These are phyloP conservation scores for Globisporangium canariense DNA, from an alignment of 352 stramenopile species.

Conservation along the genomic window DNA sequence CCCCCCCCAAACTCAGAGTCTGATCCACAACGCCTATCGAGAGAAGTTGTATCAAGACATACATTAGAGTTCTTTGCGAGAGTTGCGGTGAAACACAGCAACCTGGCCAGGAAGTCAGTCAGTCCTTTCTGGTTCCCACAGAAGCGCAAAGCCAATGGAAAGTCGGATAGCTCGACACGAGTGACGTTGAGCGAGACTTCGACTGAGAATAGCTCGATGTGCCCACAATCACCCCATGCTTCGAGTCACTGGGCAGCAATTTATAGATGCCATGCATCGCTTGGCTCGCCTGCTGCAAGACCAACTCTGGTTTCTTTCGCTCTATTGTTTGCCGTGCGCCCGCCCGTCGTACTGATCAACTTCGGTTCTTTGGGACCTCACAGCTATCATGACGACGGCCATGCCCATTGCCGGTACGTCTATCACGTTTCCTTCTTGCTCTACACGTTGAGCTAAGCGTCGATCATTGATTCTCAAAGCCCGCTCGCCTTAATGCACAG, in stretches of 20 bases:
- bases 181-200: background rate
- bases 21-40: too few relatives aligned
- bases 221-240: background rate
- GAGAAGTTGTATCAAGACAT: too few relatives aligned
- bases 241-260: background rate
- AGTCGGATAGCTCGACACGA: too few relatives aligned
- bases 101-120: too few relatives aligned
- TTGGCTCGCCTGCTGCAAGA: background rate
- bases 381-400: background rate
- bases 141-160: too few relatives aligned
- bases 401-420: slow-evolving; percentile 12
- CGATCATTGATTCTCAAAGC: too few relatives aligned
- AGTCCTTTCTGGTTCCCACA: too few relatives aligned
- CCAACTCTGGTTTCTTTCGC: background rate
- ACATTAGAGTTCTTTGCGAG: too few relatives aligned
- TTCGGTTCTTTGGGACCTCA: background rate
- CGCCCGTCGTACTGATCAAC: too few relatives aligned
- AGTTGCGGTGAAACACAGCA: too few relatives aligned
- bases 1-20: too few relatives aligned
- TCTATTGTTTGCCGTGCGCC: background rate
- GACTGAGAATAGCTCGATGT: background rate
- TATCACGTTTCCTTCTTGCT: background rate
- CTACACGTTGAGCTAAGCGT: too few relatives aligned
- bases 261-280: background rate
- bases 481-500: slow-evolving; percentile 9